These are phyloP conservation scores for Iris macrosiphon DNA, from an alignment of 106 monocot genomes.

Conservation along the genomic window DNA sequence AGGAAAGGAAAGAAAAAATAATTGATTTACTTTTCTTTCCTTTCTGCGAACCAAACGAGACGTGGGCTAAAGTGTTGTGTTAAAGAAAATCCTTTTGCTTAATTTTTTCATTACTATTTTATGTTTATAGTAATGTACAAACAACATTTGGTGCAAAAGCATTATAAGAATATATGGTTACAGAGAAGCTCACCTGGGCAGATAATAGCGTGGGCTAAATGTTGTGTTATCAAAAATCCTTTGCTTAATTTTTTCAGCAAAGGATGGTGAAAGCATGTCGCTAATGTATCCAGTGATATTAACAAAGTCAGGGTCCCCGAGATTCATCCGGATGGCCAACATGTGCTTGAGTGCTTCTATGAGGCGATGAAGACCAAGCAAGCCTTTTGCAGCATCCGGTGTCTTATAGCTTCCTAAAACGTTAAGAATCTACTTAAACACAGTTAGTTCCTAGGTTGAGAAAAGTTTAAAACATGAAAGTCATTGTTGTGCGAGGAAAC, in stretches of 20 bases:
- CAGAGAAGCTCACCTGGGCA: constrained; percentile 25
- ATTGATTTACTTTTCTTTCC: too few relatives aligned
- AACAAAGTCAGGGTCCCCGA: constrained; percentile 60
- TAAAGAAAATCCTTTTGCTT: too few relatives aligned
- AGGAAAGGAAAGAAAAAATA: too few relatives aligned
- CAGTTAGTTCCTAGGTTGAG: not conserved
- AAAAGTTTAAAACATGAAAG: too few relatives aligned
- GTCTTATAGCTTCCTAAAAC: constrained; percentile 43
- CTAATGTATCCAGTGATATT: constrained; percentile 19
- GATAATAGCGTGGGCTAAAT: constrained; percentile 46
- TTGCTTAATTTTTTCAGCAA: constrained; percentile 34
- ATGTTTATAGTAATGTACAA: not conserved
- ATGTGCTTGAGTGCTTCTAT: constrained; percentile 59
- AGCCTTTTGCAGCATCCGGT: constrained; percentile 21
- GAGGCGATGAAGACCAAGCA: constrained; percentile 49
- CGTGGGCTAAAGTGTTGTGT: too few relatives aligned
- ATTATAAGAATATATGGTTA: too few relatives aligned
- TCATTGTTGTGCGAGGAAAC: too few relatives aligned
- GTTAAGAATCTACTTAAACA: constrained; percentile 41
- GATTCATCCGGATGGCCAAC: constrained; percentile 57
- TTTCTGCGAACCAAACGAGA: too few relatives aligned
- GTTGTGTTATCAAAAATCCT: constrained; percentile 58
- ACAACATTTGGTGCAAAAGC: too few relatives aligned
- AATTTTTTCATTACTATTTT: too few relatives aligned
- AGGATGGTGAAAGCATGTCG: constrained; percentile 44